A percentile compares a stretch with the other conserved stretches of the same genome.
These are phyloP conservation scores for Mortierella sp. DNA, from an alignment of 371 early-diverging fungal genomes.

Conservation along the genomic window DNA sequence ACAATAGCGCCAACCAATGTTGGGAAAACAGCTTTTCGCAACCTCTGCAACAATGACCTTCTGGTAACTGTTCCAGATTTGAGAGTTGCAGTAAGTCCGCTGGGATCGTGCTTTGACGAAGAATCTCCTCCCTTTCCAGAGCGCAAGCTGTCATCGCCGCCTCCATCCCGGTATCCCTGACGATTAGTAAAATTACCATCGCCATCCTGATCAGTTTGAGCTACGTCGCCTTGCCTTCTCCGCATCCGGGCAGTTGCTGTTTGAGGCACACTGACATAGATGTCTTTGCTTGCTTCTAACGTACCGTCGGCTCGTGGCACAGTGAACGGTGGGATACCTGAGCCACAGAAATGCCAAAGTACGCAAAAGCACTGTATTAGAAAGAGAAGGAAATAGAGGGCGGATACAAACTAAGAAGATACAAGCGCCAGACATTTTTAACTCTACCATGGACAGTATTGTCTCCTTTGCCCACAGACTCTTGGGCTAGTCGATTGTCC, in stretches of 20 bases:
- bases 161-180: constrained; percentile 36
- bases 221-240: constrained; percentile 26
- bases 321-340: constrained; percentile 54
- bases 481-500: constrained; percentile 28
- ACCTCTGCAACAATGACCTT: constrained; percentile 24
- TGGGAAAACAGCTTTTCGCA: constrained; percentile 35
- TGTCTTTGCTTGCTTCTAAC: constrained; percentile 34
- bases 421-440: not conserved
- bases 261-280: not conserved
- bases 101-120: not conserved
- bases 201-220: constrained; percentile 39
- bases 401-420: no score
- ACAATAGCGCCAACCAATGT: constrained; percentile 22
- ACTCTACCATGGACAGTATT: constrained; percentile 43
- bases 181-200: constrained; percentile 38
- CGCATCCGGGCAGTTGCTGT: constrained; percentile 40
- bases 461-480: constrained; percentile 20
- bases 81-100: constrained; percentile 5
- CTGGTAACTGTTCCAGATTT: constrained; percentile 15
- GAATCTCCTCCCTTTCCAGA: not conserved
- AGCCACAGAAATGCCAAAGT: not conserved
- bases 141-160: not conserved
- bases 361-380: not conserved
- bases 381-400: no score
- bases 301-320: constrained; percentile 54